Evolutionary conservation across 495 filamentous ascomycete species (phyloP).

Genomic region (Hypomontagnella monticulosa): DNA sequence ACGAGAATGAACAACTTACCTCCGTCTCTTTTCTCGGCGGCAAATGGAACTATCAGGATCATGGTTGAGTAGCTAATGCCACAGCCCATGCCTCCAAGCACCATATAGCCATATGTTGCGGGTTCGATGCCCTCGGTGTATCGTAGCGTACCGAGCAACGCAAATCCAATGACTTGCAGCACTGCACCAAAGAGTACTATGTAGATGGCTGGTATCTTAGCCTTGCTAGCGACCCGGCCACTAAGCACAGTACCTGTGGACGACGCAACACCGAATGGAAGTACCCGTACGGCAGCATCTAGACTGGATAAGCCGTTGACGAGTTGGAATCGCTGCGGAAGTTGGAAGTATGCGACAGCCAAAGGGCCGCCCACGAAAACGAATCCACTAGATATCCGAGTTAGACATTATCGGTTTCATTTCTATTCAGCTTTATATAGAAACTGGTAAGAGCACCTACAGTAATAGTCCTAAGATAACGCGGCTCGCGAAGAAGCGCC

Average conservation of each 20-base stretch:
- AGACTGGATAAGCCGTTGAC: constrained; percentile 49
- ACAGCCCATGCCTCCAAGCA: constrained; percentile 47
- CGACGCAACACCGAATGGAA: constrained; percentile 49
- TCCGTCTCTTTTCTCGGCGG: constrained; percentile 9
- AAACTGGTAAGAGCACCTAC: constrained; percentile 6
- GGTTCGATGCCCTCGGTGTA: constrained; percentile 21
- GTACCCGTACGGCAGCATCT: constrained; percentile 58
- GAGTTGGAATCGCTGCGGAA: constrained; percentile 60
- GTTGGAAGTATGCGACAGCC: constrained; percentile 51
- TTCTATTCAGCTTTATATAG: no score
- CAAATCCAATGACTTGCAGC: constrained; percentile 27
- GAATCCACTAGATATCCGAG: no score
- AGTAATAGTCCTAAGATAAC: constrained; percentile 21
- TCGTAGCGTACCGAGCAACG: constrained; percentile 15
- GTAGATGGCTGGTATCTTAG: constrained; percentile 21
- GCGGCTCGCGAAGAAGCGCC: constrained; percentile 29
- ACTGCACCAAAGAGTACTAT: constrained; percentile 8
- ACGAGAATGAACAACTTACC: constrained; percentile 3
- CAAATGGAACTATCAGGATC: constrained; percentile 18
- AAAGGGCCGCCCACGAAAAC: constrained; percentile 19
- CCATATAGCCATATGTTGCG: constrained; percentile 45
- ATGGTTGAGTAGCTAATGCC: constrained; percentile 39
- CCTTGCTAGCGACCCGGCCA: constrained; percentile 41
- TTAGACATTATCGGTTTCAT: no score
- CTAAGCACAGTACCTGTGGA: constrained; percentile 49